phyloP scores from a whole-genome alignment of 257 asterid genomes.

The Solanum bulbocastanum region DNA sequence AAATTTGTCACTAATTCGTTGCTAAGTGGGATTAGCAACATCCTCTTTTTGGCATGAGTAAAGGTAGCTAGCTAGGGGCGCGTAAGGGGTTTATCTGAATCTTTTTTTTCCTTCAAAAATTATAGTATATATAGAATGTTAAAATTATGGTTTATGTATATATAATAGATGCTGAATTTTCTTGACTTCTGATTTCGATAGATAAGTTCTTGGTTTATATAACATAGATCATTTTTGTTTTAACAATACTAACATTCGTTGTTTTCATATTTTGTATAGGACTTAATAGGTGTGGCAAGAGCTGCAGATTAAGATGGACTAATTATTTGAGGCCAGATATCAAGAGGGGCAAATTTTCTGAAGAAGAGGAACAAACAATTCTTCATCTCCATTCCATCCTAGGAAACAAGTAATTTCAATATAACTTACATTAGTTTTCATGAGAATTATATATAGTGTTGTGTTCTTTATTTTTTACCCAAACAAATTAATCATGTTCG shows the following conservation, averaged over 20 bases:
- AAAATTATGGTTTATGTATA: no score
- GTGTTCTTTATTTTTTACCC: not conserved
- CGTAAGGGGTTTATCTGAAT: no score
- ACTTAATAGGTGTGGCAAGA: slow-evolving; percentile 76
- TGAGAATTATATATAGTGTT: not conserved
- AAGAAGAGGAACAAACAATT: slow-evolving; percentile 75
- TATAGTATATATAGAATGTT: no score
- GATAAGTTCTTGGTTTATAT: no score
- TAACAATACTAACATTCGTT: not conserved
- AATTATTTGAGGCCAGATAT: slow-evolving; percentile 31
- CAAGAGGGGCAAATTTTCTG: slow-evolving; percentile 54
- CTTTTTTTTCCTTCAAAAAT: no score
- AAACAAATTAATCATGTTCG: not conserved
- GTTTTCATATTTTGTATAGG: slow-evolving; percentile 22
- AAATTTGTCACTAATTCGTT: no score
- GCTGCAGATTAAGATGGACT: slow-evolving; percentile 30
- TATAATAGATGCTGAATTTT: not conserved
- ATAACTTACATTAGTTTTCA: not conserved
- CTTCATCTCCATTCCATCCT: slow-evolving; percentile 79
- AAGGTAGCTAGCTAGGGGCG: no score
- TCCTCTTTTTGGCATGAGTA: no score
- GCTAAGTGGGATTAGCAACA: no score
- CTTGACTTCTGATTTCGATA: not conserved
- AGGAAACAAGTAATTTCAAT: slow-evolving; percentile 57
- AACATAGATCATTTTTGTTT: not conserved